A percentile compares a stretch with the other conserved stretches of the same genome.
These are phyloP conservation scores for Fusarium mundagurra DNA, from an alignment of 2,329 filamentous ascomycete species.

Conservation along the genomic window DNA sequence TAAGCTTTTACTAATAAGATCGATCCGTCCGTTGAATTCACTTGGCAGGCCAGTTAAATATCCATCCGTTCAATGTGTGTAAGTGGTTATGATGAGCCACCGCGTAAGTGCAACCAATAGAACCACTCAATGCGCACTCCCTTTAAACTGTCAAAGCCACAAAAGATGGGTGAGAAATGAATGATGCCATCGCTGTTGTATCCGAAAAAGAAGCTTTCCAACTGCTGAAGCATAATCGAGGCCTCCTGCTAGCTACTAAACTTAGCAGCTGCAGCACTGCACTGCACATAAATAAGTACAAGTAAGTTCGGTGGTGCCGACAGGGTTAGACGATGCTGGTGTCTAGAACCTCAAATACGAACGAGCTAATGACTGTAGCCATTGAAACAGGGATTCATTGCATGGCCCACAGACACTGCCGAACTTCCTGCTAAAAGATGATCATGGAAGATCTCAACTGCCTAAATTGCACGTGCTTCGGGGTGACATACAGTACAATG, in stretches of 20 bases:
- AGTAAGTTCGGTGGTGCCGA: slow-evolving; percentile 5
- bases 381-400: background rate
- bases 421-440: background rate
- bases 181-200: background rate
- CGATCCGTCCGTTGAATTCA: background rate
- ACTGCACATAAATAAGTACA: background rate
- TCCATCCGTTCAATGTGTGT: background rate
- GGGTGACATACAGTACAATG: background rate
- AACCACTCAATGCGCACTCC: background rate
- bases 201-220: background rate
- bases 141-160: background rate
- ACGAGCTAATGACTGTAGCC: background rate
- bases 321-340: background rate
- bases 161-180: background rate
- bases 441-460: background rate
- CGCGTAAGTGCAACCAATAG: background rate
- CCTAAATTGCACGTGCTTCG: background rate
- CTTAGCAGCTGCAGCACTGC: background rate
- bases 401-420: background rate
- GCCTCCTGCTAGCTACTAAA: background rate
- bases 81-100: background rate
- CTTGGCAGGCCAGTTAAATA: background rate
- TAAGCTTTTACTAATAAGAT: background rate
- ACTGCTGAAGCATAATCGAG: background rate
- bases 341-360: slow-evolving; percentile 3